phyloP scores from a whole-genome alignment of 1,284 basidiomycete genomes.

The Gomphus sp. region DNA sequence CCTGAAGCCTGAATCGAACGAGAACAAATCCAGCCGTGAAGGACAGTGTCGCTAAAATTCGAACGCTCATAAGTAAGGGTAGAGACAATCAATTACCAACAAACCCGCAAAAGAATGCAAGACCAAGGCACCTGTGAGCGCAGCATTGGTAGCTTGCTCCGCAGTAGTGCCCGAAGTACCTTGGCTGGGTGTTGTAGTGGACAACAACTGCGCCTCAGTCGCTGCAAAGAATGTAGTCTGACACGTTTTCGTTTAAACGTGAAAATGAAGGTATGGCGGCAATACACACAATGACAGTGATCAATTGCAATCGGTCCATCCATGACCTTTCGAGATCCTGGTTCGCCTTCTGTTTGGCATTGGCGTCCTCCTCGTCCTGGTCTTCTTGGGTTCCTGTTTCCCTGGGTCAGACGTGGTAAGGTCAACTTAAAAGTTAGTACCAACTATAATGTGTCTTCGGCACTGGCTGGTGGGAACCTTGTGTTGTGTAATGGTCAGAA shows the following conservation, averaged over 20 bases:
- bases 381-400: constrained; percentile 35
- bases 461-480: background rate
- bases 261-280: background rate
- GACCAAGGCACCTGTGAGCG: constrained; percentile 40
- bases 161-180: constrained; percentile 13
- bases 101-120: constrained; percentile 44
- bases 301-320: constrained; percentile 51
- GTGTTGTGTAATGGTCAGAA: background rate
- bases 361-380: constrained; percentile 37
- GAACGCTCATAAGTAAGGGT: background rate
- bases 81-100: background rate
- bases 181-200: constrained; percentile 26
- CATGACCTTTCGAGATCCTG: constrained; percentile 45
- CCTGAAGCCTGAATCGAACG: constrained; percentile 42
- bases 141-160: constrained; percentile 33
- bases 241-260: background rate
- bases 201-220: constrained; percentile 43
- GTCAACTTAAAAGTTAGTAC: background rate
- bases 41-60: constrained; percentile 39
- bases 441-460: background rate
- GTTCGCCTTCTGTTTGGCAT: constrained; percentile 34
- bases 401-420: background rate
- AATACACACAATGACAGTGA: constrained; percentile 44
- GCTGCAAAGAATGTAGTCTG: constrained; percentile 58
- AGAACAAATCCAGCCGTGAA: constrained; percentile 51